Base-by-base conservation (phyloP, 768 basidiomycete genomes). In the Holtermanniella nyarrowii region DNA sequence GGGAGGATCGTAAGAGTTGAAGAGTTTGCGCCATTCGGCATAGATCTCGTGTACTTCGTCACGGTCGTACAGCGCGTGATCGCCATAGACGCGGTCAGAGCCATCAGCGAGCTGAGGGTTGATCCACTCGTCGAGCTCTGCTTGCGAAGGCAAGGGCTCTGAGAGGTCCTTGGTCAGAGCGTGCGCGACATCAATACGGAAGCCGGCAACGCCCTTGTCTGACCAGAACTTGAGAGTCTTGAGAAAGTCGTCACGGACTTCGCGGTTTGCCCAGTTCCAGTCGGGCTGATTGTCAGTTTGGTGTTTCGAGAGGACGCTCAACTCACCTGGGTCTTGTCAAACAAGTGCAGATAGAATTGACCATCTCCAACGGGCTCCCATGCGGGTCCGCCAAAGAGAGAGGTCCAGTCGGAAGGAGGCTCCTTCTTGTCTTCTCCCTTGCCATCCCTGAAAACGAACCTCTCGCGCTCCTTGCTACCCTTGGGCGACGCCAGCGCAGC, bases 401-500 rank as follows among this genome's bases (percentile, higher is more conserved):
- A 56, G 18, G 48, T 26, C 65, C 65, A 66, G 46, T 66, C 65
- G 18, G 53, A 49, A 2, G 65, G 65, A 2, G 65, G 59, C 27
- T 56, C 42, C 18, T 48, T 44, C 27, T 63, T 56, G 49, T 61
- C 50, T 2, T 57, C 49, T 0, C 64, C 64, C 62, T 44, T 13
- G 59, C 65, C 65, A 54, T 66, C 65, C 23, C 58, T 50, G 57
- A 66, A 66, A 48, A 63, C 61, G 49, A 58, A 66, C 20, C 58
- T 45, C n/a, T 48, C 50, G 16, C 65, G 24, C 18, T 52, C 65
- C 20, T 47, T 37, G 39, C 50, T 53, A 1, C 65, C 65, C 26
- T 59, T 63, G 5, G 51, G 53, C 26, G 57, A 47, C 45, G 57
- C 57, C 18, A 66, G 26, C 10, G 65, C 65, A 39, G 49, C 62